These are phyloP conservation scores for Cladosporium velox DNA, from an alignment of 2,329 filamentous ascomycete species.

Conservation along the genomic window DNA sequence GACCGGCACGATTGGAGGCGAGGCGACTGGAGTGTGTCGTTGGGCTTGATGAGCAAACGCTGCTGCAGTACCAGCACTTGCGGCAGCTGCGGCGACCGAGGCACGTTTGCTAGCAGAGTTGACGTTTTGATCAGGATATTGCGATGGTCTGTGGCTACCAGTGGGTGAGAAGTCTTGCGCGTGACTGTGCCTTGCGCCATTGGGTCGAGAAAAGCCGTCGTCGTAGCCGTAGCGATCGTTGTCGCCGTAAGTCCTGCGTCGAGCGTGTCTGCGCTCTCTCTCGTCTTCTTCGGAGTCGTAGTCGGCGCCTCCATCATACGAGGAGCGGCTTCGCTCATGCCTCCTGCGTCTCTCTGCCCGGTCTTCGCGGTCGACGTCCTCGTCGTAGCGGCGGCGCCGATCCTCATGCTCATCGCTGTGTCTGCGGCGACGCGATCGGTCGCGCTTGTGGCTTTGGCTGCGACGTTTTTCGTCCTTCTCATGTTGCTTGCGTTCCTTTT, in stretches of 20 bases:
- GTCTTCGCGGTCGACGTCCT: constrained; percentile 26
- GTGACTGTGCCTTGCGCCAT: not conserved
- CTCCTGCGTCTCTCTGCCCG: constrained; percentile 19
- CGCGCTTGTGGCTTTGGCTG: constrained; percentile 18
- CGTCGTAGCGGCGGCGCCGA: constrained; percentile 23
- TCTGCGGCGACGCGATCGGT: constrained; percentile 26
- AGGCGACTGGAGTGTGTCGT: not conserved
- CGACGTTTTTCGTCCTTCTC: constrained; percentile 22
- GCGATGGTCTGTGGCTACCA: not conserved
- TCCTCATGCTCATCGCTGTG: constrained; percentile 33
- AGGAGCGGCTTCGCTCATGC: constrained; percentile 18
- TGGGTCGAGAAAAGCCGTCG: constrained; percentile 22
- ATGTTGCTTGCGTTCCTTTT: constrained; percentile 26
- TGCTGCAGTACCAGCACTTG: constrained; percentile 28
- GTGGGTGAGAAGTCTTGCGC: not conserved
- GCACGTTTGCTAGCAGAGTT: constrained; percentile 16
- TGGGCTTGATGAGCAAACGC: constrained; percentile 8
- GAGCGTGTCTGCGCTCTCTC: constrained; percentile 9
- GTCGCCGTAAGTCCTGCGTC: constrained; percentile 22
- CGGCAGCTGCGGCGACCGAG: constrained; percentile 21
- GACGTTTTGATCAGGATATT: not conserved
- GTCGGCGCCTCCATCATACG: constrained; percentile 33
- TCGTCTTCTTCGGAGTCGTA: constrained; percentile 4
- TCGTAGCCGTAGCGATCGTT: constrained; percentile 30
- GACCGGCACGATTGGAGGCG: not conserved